phyloP scores from a whole-genome alignment of 2,329 filamentous ascomycete genomes.

The Claviceps monticola region DNA sequence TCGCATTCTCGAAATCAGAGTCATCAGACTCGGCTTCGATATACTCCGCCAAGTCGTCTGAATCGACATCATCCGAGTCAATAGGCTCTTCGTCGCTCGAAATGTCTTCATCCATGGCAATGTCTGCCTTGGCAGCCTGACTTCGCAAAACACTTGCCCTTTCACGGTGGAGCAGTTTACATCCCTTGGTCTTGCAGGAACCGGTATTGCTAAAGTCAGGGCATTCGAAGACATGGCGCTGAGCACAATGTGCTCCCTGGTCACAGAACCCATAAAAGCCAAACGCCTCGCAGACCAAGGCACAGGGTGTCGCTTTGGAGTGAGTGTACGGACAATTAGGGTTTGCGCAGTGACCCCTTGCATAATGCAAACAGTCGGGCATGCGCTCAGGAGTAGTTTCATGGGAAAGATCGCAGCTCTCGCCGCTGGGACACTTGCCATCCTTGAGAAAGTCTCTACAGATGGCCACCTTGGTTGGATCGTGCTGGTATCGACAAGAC shows the following conservation, averaged over 20 bases:
- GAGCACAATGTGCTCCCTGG: slow-evolving; percentile 60
- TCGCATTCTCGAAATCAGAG: slow-evolving; percentile 40
- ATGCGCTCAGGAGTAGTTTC: slow-evolving; percentile 70
- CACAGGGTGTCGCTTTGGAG: slow-evolving; percentile 59
- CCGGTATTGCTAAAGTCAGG: slow-evolving; percentile 91
- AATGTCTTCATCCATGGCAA: slow-evolving; percentile 47
- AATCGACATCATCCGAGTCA: slow-evolving; percentile 67
- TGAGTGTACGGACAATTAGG: slow-evolving; percentile 77
- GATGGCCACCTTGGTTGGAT: slow-evolving; percentile 72
- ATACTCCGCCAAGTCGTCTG: slow-evolving; percentile 57
- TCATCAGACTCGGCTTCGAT: slow-evolving; percentile 41
- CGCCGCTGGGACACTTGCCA: slow-evolving; percentile 61
- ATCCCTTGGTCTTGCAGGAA: slow-evolving; percentile 65
- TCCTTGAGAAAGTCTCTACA: slow-evolving; percentile 80
- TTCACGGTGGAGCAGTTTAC: slow-evolving; percentile 77
- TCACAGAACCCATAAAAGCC: slow-evolving; percentile 81
- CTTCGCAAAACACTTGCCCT: slow-evolving; percentile 68
- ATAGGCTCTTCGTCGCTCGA: slow-evolving; percentile 65
- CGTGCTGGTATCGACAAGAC: slow-evolving; percentile 67
- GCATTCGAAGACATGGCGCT: slow-evolving; percentile 85
- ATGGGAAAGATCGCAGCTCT: slow-evolving; percentile 82
- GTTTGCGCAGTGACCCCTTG: slow-evolving; percentile 82
- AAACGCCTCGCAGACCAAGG: slow-evolving; percentile 73
- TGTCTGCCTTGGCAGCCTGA: slow-evolving; percentile 38
- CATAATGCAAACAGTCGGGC: slow-evolving; percentile 79